A percentile compares a stretch with the other conserved stretches of the same genome.
phyloP scores from a whole-genome alignment of 306 rosid species.

The Quercus variabilis region DNA sequence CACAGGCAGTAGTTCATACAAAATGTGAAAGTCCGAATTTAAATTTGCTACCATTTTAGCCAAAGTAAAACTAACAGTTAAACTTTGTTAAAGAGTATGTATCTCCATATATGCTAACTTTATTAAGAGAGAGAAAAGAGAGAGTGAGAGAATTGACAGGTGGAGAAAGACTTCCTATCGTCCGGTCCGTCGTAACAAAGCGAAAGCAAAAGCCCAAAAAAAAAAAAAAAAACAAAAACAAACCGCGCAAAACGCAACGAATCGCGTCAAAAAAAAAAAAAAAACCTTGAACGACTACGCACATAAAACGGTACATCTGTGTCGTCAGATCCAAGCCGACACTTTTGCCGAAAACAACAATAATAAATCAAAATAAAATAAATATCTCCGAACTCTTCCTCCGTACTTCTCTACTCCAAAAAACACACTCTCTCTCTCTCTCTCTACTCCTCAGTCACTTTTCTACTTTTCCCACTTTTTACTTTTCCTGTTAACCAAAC shows the following conservation, averaged over 20 bases:
- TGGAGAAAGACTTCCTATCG: conserved; percentile 19
- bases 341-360: not conserved
- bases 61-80: too few relatives aligned
- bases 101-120: too few relatives aligned
- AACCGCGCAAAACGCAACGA: conserved; percentile 23
- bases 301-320: not conserved
- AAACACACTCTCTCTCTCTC: not conserved
- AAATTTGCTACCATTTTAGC: too few relatives aligned
- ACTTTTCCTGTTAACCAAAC: conserved; percentile 50
- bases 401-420: not conserved
- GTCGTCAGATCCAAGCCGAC: conserved; percentile 33
- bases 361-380: too few relatives aligned
- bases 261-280: not conserved
- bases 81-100: too few relatives aligned
- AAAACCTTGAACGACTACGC: conserved; percentile 15
- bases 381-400: not conserved
- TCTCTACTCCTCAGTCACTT: not conserved
- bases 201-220: conserved; percentile 21
- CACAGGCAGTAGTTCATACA: too few relatives aligned
- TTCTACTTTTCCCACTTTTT: conserved; percentile 39
- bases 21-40: too few relatives aligned
- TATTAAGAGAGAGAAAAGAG: too few relatives aligned
- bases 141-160: not conserved
- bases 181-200: conserved; percentile 33
- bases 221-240: too few relatives aligned